Evolutionary conservation across 2,329 filamentous ascomycete species (phyloP).

Genomic region (Anthostomella pinea): DNA sequence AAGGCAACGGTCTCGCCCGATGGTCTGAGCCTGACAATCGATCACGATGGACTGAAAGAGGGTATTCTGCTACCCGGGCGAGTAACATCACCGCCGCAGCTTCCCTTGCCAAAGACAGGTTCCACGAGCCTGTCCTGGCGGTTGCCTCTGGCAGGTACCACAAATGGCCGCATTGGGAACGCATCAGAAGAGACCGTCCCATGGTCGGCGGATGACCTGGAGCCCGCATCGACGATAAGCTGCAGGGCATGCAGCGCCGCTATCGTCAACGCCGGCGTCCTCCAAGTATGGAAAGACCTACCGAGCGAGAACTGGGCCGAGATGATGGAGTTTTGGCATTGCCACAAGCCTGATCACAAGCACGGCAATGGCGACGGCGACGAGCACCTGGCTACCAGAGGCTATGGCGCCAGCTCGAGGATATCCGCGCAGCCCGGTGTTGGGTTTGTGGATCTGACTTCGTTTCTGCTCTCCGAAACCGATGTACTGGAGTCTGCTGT

Average conservation of each 20-base stretch:
- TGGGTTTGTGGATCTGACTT: conserved; percentile 78
- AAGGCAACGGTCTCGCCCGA: conserved; percentile 42
- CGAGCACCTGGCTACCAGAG: conserved; percentile 58
- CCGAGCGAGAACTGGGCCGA: conserved; percentile 98
- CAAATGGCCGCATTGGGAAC: conserved; percentile 1
- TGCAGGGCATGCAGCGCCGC: conserved; percentile 39
- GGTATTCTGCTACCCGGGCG: conserved; percentile 42
- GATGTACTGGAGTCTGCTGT: conserved; percentile 58
- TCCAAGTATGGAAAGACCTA: conserved; percentile 78
- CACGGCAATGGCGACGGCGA: conserved; percentile 33
- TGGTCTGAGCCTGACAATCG: conserved; percentile 45
- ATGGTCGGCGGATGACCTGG: conserved; percentile 55
- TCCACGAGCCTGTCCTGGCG: conserved; percentile 49
- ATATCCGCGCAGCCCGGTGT: conserved; percentile 64
- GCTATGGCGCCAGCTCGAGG: conserved; percentile 78
- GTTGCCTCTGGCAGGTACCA: conserved; percentile 38
- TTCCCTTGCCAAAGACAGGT: conserved; percentile 37
- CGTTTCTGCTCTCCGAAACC: conserved; percentile 65
- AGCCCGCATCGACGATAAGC: conserved; percentile 35
- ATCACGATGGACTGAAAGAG: conserved; percentile 40
- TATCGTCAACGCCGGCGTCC: conserved; percentile 37
- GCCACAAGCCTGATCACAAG: conserved; percentile 93
- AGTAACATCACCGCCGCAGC: conserved; percentile 32
- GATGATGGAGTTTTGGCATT: conserved; percentile 99
- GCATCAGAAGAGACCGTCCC: conserved; percentile 41